phyloP scores from a whole-genome alignment of 139 green algal genomes.

The Coccomyxa sp. region DNA sequence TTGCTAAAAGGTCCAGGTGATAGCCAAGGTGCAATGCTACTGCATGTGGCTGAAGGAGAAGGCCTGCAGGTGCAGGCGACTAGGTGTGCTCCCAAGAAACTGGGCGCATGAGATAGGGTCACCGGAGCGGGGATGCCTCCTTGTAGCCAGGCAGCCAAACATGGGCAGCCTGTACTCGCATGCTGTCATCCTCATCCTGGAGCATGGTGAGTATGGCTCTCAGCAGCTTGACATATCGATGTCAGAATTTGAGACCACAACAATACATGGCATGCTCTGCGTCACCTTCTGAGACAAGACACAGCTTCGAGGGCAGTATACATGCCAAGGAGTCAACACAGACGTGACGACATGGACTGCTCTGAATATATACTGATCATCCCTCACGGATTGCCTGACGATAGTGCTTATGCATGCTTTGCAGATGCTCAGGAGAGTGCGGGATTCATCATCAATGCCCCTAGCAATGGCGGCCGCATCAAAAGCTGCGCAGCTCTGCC shows the following conservation, averaged over 20 bases:
- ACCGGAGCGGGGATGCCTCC: slow-evolving; percentile 34
- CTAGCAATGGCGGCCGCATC: not conserved
- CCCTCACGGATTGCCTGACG: not conserved
- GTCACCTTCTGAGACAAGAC: not conserved
- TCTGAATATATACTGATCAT: not conserved
- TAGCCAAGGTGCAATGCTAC: too few species aligned
- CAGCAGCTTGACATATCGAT: not conserved
- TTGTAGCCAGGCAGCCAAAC: slow-evolving; percentile 21
- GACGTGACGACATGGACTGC: not conserved
- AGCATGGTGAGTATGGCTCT: slow-evolving; percentile 14
- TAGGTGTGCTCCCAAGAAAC: not conserved
- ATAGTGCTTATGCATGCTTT: not conserved
- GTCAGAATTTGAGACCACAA: not conserved
- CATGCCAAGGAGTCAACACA: not conserved
- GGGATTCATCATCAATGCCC: not conserved
- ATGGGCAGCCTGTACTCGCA: slow-evolving; percentile 28
- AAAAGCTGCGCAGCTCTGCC: slow-evolving; percentile 6
- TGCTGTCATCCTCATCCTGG: slow-evolving; percentile 17
- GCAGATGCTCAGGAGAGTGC: not conserved
- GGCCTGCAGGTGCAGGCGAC: not conserved
- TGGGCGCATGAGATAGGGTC: slow-evolving; percentile 32
- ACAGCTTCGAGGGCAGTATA: not conserved
- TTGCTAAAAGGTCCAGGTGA: too few species aligned
- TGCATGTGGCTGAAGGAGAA: too few species aligned
- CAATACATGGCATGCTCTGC: not conserved